Percentiles rank a stretch among this genome's conserved stretches.
Conservation (phyloP, 164 flowering plant species). For the Nymphaea thermarum region DNA sequence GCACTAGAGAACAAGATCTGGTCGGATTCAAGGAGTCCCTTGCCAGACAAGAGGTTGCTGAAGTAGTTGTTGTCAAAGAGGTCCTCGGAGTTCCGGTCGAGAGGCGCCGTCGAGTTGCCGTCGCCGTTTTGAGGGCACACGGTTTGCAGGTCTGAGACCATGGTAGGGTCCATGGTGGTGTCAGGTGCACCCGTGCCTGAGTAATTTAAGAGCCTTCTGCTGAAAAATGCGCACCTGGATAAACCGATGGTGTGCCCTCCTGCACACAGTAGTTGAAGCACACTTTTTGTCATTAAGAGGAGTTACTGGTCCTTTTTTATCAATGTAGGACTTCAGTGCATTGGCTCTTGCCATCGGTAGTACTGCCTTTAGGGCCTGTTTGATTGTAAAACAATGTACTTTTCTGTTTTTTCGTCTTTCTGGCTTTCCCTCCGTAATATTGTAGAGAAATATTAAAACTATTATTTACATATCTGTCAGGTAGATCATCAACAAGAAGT, state of each 20-base stretch:
- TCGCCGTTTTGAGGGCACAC: constrained; percentile 49
- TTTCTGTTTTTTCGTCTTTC: too few species aligned
- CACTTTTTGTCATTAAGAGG: not conserved
- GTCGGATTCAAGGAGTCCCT: constrained; percentile 63
- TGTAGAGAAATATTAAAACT: too few species aligned
- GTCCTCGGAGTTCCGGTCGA: constrained; percentile 53
- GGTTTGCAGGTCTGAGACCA: constrained; percentile 35
- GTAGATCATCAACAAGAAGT: too few species aligned
- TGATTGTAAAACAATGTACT: too few species aligned
- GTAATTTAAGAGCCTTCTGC: constrained; percentile 57
- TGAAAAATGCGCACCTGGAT: constrained; percentile 53
- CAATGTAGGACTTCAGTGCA: too few species aligned
- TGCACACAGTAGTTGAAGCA: constrained; percentile 6
- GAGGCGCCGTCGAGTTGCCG: constrained; percentile 38
- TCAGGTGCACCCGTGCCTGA: constrained; percentile 46
- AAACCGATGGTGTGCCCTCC: constrained; percentile 79
- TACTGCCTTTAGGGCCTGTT: too few species aligned
- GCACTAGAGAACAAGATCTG: constrained; percentile 43
- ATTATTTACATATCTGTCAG: too few species aligned
- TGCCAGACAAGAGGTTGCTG: constrained; percentile 40
- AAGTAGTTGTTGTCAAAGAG: constrained; percentile 78
- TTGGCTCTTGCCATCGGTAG: too few species aligned
- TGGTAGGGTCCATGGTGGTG: constrained; percentile 30
- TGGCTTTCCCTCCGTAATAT: too few species aligned
- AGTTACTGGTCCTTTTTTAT: too few species aligned